These are phyloP conservation scores for Blastobotrys peoriensis DNA, from an alignment of 805 yeast species.

Conservation along the genomic window DNA sequence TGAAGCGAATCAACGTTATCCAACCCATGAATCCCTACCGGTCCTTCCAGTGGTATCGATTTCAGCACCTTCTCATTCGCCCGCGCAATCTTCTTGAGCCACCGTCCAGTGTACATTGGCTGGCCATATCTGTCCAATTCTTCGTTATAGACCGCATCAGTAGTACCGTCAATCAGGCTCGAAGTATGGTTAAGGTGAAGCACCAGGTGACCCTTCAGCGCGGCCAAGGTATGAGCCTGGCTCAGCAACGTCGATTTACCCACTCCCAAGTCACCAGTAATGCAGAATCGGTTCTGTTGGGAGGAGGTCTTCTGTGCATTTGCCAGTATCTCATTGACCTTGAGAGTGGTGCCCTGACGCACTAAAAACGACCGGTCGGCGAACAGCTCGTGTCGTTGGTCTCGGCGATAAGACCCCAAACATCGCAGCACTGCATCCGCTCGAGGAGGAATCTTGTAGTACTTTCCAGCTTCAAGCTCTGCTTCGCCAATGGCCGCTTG, in stretches of 20 bases:
- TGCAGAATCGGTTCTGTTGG: constrained; percentile 42
- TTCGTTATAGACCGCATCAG: constrained; percentile 56
- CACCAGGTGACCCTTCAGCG: constrained; percentile 38
- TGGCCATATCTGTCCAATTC: constrained; percentile 53
- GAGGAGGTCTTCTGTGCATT: constrained; percentile 29
- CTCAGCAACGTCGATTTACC: constrained; percentile 74
- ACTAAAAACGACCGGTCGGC: constrained; percentile 53
- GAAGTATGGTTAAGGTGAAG: constrained; percentile 61
- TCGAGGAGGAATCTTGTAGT: constrained; percentile 34
- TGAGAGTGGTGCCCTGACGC: constrained; percentile 45
- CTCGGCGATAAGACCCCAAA: constrained; percentile 60
- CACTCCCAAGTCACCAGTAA: constrained; percentile 67
- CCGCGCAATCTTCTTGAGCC: constrained; percentile 46
- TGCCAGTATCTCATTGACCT: constrained; percentile 36
- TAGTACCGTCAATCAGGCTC: constrained; percentile 62
- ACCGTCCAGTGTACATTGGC: constrained; percentile 65
- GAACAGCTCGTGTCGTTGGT: constrained; percentile 65
- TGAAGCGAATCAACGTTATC: constrained; percentile 8
- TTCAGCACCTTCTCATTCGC: constrained; percentile 40
- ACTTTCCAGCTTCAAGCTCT: constrained; percentile 4
- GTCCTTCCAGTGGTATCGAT: constrained; percentile 29
- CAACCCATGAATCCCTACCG: not conserved
- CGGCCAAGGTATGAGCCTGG: constrained; percentile 59
- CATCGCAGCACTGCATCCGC: constrained; percentile 41
- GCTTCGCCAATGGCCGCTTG: constrained; percentile 6